phyloP scores from a whole-genome alignment of 2,329 filamentous ascomycete genomes.

The Fusarium heterosporum region DNA sequence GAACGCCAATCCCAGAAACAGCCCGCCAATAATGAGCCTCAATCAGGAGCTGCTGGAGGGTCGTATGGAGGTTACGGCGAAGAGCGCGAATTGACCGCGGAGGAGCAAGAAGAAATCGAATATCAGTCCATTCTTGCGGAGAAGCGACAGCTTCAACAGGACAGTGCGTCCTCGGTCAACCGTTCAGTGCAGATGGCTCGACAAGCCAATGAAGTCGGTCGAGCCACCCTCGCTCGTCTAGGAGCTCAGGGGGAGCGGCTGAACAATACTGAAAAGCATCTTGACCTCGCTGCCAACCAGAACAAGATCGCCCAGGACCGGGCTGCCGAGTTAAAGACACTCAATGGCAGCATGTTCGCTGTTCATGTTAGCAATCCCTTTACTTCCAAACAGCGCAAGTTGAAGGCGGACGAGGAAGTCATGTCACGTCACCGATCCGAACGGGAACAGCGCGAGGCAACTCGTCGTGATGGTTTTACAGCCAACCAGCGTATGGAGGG shows the following conservation, averaged over 20 bases:
- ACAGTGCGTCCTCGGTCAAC: conserved; percentile 65
- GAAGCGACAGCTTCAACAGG: conserved; percentile 78
- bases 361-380: conserved; percentile 83
- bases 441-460: conserved; percentile 72
- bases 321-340: conserved; percentile 82
- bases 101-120: conserved; percentile 80
- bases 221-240: conserved; percentile 77
- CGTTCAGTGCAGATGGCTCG: conserved; percentile 57
- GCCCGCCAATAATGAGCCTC: conserved; percentile 37
- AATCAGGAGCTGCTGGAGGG: conserved; percentile 44
- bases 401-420: conserved; percentile 74
- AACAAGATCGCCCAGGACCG: conserved; percentile 82
- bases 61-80: conserved; percentile 70
- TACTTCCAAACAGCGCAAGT: conserved; percentile 73
- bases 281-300: conserved; percentile 82
- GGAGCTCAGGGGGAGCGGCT: conserved; percentile 83
- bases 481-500: conserved; percentile 66
- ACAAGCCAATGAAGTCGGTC: conserved; percentile 67
- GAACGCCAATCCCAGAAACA: conserved; percentile 60
- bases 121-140: conserved; percentile 68
- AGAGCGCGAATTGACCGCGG: conserved; percentile 82
- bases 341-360: conserved; percentile 93
- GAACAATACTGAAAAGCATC: conserved; percentile 83
- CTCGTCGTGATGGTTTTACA: conserved; percentile 63
- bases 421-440: conserved; percentile 76